Evolutionary conservation across 345 rosid genomes (phyloP).

Genomic region (Cardiospermum halicacabum): DNA sequence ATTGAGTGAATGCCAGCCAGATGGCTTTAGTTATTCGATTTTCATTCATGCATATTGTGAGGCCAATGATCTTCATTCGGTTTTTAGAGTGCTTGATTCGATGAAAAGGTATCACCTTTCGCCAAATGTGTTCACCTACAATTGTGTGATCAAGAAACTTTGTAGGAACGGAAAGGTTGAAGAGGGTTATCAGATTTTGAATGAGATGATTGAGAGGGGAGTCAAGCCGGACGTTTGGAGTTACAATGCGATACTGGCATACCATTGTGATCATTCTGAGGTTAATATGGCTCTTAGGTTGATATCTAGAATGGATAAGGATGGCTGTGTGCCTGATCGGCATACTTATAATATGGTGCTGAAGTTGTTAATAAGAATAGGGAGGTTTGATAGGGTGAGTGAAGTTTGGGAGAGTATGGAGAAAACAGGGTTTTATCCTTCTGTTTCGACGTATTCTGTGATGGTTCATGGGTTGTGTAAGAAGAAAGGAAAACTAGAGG

Average conservation of each 20-base stretch:
- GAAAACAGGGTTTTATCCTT: slow-evolving; percentile 58
- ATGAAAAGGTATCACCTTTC: slow-evolving; percentile 59
- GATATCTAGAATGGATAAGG: slow-evolving; percentile 60
- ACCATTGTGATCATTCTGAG: slow-evolving; percentile 72
- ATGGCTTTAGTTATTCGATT: slow-evolving; percentile 57
- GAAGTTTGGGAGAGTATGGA: slow-evolving; percentile 80
- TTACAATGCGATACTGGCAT: slow-evolving; percentile 69
- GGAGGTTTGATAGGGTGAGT: slow-evolving; percentile 67
- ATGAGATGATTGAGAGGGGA: slow-evolving; percentile 59
- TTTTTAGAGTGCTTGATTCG: slow-evolving; percentile 67
- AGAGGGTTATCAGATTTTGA: slow-evolving; percentile 63
- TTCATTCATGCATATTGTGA: slow-evolving; percentile 71
- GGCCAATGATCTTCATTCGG: slow-evolving; percentile 51
- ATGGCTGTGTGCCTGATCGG: slow-evolving; percentile 47
- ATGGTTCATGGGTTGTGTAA: slow-evolving; percentile 79
- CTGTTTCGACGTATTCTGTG: slow-evolving; percentile 72
- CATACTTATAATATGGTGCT: slow-evolving; percentile 84
- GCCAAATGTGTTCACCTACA: slow-evolving; percentile 77
- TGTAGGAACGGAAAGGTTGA: slow-evolving; percentile 64
- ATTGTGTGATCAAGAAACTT: slow-evolving; percentile 60
- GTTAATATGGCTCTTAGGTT: slow-evolving; percentile 62
- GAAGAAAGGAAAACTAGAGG: slow-evolving; percentile 71
- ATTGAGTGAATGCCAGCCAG: slow-evolving; percentile 44
- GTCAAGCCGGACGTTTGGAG: slow-evolving; percentile 70
- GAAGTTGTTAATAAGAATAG: slow-evolving; percentile 58